phyloP scores from a whole-genome alignment of 305 asterid species.

The Petunia hybrid region DNA sequence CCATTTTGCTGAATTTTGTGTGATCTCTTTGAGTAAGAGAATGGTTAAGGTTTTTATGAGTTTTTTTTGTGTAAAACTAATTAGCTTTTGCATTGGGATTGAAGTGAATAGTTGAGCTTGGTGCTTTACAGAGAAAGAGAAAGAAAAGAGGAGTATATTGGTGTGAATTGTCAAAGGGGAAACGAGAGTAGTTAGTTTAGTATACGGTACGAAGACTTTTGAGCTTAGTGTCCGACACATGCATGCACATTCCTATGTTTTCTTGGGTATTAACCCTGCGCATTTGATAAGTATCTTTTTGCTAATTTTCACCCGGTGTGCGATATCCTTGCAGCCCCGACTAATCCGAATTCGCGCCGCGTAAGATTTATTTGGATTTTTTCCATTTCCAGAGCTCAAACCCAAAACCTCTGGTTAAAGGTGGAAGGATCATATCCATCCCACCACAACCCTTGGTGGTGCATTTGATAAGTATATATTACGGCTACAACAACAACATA shows the following conservation, averaged over 20 bases:
- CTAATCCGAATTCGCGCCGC: too few relatives aligned
- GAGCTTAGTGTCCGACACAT: conserved; percentile 53
- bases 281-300: too few relatives aligned
- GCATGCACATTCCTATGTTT: conserved; percentile 48
- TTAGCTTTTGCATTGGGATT: conserved; percentile 15
- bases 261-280: background rate
- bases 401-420: background rate
- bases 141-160: conserved; percentile 12
- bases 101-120: background rate
- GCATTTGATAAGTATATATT: too few relatives aligned
- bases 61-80: background rate
- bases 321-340: too few relatives aligned
- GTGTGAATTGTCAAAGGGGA: conserved; percentile 32
- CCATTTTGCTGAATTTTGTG: conserved; percentile 19
- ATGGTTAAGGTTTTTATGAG: background rate
- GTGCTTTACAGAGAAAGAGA: conserved; percentile 28
- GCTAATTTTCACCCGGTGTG: too few relatives aligned
- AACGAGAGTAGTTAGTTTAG: conserved; percentile 34
- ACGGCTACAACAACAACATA: too few relatives aligned
- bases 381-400: background rate
- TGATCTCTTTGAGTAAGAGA: background rate
- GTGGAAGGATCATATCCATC: background rate
- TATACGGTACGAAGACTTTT: conserved; percentile 55
- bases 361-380: too few relatives aligned
- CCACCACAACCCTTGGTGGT: too few relatives aligned